phyloP scores from a whole-genome alignment of 2,329 filamentous ascomycete genomes.

The Fusarium sp. region DNA sequence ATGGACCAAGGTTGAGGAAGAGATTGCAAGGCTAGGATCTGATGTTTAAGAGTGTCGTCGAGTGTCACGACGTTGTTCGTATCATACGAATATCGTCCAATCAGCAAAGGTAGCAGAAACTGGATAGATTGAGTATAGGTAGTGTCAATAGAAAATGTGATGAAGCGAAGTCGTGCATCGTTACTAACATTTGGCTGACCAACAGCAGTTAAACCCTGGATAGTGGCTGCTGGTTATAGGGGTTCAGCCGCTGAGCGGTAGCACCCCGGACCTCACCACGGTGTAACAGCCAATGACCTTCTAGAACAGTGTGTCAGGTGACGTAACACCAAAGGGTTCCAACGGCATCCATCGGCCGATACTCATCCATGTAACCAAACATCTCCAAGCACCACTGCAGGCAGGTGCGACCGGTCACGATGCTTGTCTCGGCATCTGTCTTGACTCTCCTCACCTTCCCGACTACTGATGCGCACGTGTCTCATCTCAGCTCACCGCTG shows the following conservation, averaged over 20 bases:
- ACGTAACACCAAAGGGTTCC: conserved; percentile 34
- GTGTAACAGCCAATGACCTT: conserved; percentile 11
- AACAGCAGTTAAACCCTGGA: not conserved
- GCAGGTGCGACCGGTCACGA: conserved; percentile 25
- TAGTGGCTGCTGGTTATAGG: conserved; percentile 28
- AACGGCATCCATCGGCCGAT: conserved; percentile 39
- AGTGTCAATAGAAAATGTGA: too few relatives aligned
- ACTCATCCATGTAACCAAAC: not conserved
- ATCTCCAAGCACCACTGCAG: not conserved
- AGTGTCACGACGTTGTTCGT: not conserved
- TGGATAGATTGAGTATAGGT: too few relatives aligned
- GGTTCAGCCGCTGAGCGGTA: conserved; percentile 7
- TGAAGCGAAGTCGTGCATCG: too few relatives aligned
- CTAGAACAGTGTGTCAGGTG: not conserved
- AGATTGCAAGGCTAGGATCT: conserved; percentile 3
- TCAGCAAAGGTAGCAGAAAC: too few relatives aligned
- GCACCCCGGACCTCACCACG: conserved; percentile 16
- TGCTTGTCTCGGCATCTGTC: conserved; percentile 37
- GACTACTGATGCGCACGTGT: conserved; percentile 21
- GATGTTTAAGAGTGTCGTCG: not conserved
- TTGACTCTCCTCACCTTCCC: conserved; percentile 11
- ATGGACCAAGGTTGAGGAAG: conserved; percentile 47
- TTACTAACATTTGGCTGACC: conserved; percentile 14
- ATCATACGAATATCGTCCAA: too few relatives aligned
- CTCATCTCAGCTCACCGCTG: conserved; percentile 26